A percentile compares a stretch with the other conserved stretches of the same genome.
phyloP scores from a whole-genome alignment of 768 basidiomycete species.

The Gloeopeniophorella convolvens region DNA sequence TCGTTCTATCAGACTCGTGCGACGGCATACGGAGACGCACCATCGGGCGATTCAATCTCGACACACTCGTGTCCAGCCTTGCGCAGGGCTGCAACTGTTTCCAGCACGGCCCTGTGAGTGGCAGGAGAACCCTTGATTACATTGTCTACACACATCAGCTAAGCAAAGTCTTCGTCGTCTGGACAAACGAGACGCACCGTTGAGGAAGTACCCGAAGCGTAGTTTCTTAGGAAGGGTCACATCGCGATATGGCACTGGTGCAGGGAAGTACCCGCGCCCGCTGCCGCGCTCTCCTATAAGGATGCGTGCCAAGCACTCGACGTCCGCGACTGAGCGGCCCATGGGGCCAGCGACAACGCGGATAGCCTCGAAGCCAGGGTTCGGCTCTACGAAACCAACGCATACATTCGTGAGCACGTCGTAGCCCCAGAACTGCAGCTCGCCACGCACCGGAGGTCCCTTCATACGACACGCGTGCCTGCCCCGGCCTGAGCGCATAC shows the following conservation, averaged over 20 bases:
- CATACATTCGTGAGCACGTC: neutral
- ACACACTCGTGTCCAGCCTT: conserved; percentile 38
- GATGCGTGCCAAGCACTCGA: conserved; percentile 51
- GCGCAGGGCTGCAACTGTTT: conserved; percentile 31
- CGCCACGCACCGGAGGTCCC: conserved; percentile 45
- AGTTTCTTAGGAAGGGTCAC: conserved; percentile 49
- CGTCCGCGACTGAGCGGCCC: conserved; percentile 62
- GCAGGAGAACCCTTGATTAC: conserved; percentile 18
- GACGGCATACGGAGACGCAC: conserved; percentile 1
- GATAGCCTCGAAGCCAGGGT: conserved; percentile 68
- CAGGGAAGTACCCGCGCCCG: conserved; percentile 25
- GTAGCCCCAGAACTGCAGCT: too few relatives aligned
- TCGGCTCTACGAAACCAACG: conserved; percentile 34
- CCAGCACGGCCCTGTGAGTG: conserved; percentile 31
- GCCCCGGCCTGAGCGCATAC: conserved; percentile 68
- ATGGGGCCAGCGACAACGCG: conserved; percentile 54
- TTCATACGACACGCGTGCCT: conserved; percentile 43
- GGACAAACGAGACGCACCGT: conserved; percentile 37
- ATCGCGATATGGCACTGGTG: conserved; percentile 56
- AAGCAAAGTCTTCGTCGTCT: conserved; percentile 4
- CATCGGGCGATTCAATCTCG: conserved; percentile 29
- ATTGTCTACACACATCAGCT: conserved; percentile 7
- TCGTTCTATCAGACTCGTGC: too few relatives aligned
- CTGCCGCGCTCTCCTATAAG: conserved; percentile 38
- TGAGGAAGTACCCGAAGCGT: conserved; percentile 68